Evolutionary conservation across 176 grass and related monocot species (phyloP), one percentile per base, ranked within the genome.

Genomic region (Lolium perenne): DNA sequence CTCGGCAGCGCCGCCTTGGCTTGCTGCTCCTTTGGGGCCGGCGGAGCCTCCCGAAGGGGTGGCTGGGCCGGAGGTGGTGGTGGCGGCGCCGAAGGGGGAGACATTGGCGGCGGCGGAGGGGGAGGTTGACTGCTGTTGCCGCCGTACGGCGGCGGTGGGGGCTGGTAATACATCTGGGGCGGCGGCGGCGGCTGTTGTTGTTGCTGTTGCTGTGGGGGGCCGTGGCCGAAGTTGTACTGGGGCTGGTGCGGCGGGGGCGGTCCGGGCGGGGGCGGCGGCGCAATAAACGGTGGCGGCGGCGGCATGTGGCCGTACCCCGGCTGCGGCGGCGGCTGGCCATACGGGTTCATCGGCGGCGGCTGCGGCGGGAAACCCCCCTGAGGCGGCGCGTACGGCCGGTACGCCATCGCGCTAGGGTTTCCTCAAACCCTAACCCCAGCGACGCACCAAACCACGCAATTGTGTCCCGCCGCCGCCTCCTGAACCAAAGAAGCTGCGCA

Each of bases 321-420:
- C 75, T 8, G 92, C 51, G 70, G 85, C 47, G 49, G 83, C 15
- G 73, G 73, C 49, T 75, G 72, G 13, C 67, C 67, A 60, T 51
- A 87, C 57, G 75, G 81, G 9, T 91, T 91, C 71, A 90, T 60
- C 12, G 78, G 63, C 32, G 72, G 47, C 22, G 0, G 47, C 32
- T 35, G 32, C 74, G 85, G 85, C 50, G 93, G 90, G 35, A 79
- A 86, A 0, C 78, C 67, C 32, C 86, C 82, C 82, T 62, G 92
- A 38, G 83, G 82, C 25, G 86, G 83, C 64, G 80, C 66, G 80
- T 90, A 97, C 16, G 94, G 94, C 79, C 92, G 78, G 86, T 90
- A 97, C 1, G 94, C 92, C 94, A 97, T 97, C 74, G 35, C 63
- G 74, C 80, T 89, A 84, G 84, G 87, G 84, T 84, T 93, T 79